Evolutionary conservation across 2,329 filamentous ascomycete genomes (phyloP).

Genomic region (Diaporthe longicolla): DNA sequence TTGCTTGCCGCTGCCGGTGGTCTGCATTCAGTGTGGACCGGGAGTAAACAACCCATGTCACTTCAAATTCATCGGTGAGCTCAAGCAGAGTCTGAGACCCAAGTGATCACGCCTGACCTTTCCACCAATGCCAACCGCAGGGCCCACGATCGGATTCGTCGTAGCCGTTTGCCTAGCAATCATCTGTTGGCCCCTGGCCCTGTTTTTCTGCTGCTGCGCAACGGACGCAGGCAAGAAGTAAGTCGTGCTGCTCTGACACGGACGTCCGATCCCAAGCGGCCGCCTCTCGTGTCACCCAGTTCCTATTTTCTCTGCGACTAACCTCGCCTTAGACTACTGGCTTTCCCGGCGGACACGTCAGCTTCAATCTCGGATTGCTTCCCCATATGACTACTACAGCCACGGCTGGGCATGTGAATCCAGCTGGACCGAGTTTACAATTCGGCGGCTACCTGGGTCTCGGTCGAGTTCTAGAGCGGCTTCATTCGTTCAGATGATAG

Average conservation of each 20-base stretch:
- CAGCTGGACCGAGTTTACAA: not conserved
- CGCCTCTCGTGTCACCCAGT: too few relatives aligned
- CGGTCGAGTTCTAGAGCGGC: not conserved
- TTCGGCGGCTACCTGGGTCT: too few relatives aligned
- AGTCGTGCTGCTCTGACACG: not conserved
- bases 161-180: constrained; percentile 37
- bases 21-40: constrained; percentile 40
- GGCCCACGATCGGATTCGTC: constrained; percentile 39
- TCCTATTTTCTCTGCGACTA: not conserved
- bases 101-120: not conserved
- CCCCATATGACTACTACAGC: constrained; percentile 31
- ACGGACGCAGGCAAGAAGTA: constrained; percentile 40
- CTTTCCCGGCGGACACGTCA: constrained; percentile 38
- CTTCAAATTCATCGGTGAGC: constrained; percentile 39
- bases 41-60: constrained; percentile 40
- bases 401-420: not conserved
- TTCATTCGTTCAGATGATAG: not conserved
- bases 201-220: constrained; percentile 38
- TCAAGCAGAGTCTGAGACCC: not conserved
- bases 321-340: constrained; percentile 13
- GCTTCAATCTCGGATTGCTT: constrained; percentile 37
- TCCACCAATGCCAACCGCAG: not conserved
- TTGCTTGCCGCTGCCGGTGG: constrained; percentile 36
- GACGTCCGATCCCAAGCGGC: not conserved
- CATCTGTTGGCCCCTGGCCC: constrained; percentile 40